Base-by-base conservation (phyloP, 805 yeast species). In the Lipomyces mesembrius region DNA sequence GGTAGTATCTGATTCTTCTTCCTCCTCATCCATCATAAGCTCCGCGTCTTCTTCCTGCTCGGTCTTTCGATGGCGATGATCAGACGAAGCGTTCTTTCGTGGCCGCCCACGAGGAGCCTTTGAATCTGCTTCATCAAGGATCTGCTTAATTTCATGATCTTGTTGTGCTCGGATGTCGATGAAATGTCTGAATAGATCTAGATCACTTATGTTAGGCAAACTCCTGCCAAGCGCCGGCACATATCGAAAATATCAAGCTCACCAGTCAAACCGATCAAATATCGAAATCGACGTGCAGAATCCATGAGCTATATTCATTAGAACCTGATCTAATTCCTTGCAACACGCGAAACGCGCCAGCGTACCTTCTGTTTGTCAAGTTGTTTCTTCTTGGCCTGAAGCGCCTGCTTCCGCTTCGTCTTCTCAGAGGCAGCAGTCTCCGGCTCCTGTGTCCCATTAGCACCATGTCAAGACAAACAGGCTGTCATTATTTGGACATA, bases 11-110 rank as follows among this genome's bases (percentile, higher is more conserved):
- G 63, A 49, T 7, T 64, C 67, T 8, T 74, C 90, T 59, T 81
- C 85, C 69, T 85, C 91, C 77, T 92, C 97, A 65, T 90, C 97
- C 64, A 87, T 86, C 74, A 94, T 83, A 65, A 94, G 82, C 77
- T 94, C 98, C 2, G 92, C 96, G 77, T 94, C 98, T 78, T 94
- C 99, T 77, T 94, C 98, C 78, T 91, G 89, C 78, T 95, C 98
- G 0, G 97, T 87, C 75, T 93, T 95, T 71, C 98, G 84, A 63
- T 90, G 87, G 59, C 95, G 87, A 34, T 80, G 80, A 52, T 75
- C 77, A 32, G 65, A 72, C 60, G 71, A 57, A 22, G 63, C 70
- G 66, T 70, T 66, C 63, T 61, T 72, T 70, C 63, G 63, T 67
- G 70, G 61, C 60, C 59, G 56, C 6, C 66, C 66, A 64, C 75